Evolutionary conservation across 2,329 filamentous ascomycete species (phyloP).

Genomic region (Bipolaris victoriae): DNA sequence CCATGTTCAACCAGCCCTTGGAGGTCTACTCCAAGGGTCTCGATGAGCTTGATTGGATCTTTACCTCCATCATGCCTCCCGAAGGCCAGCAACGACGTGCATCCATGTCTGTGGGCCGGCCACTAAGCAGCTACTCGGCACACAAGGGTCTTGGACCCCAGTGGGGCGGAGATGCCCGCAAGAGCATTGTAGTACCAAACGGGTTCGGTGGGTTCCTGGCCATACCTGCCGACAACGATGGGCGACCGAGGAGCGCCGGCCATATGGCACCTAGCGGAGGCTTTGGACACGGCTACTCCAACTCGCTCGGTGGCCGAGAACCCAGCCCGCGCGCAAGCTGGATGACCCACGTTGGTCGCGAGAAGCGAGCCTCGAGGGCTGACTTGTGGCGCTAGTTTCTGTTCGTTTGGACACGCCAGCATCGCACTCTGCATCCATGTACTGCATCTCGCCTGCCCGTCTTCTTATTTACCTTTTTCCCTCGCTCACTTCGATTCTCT

Average conservation of each 20-base stretch:
- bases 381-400: constrained; percentile 43
- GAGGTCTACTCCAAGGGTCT: constrained; percentile 71
- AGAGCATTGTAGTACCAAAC: constrained; percentile 69
- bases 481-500: constrained; percentile 11
- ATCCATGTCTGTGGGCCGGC: constrained; percentile 50
- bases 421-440: background rate
- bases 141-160: constrained; percentile 58
- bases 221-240: constrained; percentile 56
- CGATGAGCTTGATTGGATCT: constrained; percentile 71
- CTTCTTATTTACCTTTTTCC: constrained; percentile 10
- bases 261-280: constrained; percentile 29
- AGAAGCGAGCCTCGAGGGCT: constrained; percentile 44
- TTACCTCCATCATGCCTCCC: constrained; percentile 63
- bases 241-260: constrained; percentile 45
- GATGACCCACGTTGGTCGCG: constrained; percentile 40
- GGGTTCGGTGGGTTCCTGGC: constrained; percentile 71
- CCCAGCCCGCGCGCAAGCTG: constrained; percentile 37
- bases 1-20: constrained; percentile 62
- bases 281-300: constrained; percentile 35
- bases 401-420: background rate
- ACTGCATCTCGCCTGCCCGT: background rate
- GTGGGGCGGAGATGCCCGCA: constrained; percentile 65
- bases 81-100: constrained; percentile 53
- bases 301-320: constrained; percentile 33
- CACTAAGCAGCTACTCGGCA: constrained; percentile 54